Evolutionary conservation across 495 filamentous ascomycete species (phyloP), one percentile per base, ranked within the genome.

Genomic region (Penicillium coffeae): DNA sequence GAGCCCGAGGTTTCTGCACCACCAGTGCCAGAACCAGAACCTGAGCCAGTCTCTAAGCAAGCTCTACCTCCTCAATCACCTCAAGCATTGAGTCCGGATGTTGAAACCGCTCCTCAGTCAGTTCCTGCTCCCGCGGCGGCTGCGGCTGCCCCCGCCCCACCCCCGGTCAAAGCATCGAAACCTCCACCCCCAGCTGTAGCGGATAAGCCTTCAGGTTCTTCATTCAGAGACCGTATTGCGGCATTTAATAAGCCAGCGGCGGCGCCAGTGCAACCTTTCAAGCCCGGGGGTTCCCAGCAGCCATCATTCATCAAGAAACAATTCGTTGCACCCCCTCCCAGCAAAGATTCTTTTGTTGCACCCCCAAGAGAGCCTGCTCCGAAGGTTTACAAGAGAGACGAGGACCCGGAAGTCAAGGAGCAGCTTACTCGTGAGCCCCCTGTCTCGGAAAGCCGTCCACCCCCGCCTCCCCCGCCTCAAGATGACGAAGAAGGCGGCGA

Each of bases 261-360:
- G 4, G 80, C 92, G 6, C 93, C 93, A 9, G 69, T 93, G 47
- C 81, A 89, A 3, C 93, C 94, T 2, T 89, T 90, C 66, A 95
- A 96, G 57, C 89, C 90, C 10, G 75, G 80, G 51, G 79, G 80
- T 44, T 62, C 75, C 37, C 75, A 79, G 37, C 76, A 79, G 9
- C 72, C 73, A 40, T 77, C 79, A 48, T 97, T 97, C 55, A 82
- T 97, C 64, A 96, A 94, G 76, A 97, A 97, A 67, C 90, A 93
- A n/a, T 98, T 96, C 58, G 93, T 98, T 48, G 86, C 93, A 1
- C 90, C 94, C 22, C 93, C 93, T 43, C 93, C 93, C 6, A 95
- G 89, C 65, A 87, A 90, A 53, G 85, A 96, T 75, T 85, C 94
- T 2, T 98, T 89, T 58, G 80, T 97, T 1, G 86, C 93, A 30